Percentiles rank a stretch among this genome's conserved stretches.
These are phyloP conservation scores for Verbena officinalis DNA, from an alignment of 257 asterid species.

Conservation along the genomic window DNA sequence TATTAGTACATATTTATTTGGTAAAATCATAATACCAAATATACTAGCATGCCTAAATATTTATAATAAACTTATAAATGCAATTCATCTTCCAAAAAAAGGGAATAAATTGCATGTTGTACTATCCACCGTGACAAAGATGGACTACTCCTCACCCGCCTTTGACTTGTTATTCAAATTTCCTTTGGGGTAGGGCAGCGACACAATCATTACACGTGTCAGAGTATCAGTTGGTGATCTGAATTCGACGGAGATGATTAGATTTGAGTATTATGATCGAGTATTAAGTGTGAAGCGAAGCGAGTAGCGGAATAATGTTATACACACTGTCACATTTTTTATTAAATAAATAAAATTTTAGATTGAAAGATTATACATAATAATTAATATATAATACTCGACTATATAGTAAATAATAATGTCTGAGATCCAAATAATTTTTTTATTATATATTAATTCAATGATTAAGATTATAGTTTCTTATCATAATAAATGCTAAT, in stretches of 20 bases:
- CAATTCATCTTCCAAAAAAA: not conserved
- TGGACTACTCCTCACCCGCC: slow-evolving; percentile 26
- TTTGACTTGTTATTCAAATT: slow-evolving; percentile 33
- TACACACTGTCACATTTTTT: slow-evolving; percentile 1
- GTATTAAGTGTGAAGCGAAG: not conserved
- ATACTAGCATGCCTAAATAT: too few relatives aligned
- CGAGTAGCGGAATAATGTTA: not conserved
- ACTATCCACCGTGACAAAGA: slow-evolving; percentile 11
- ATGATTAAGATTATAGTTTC: too few relatives aligned
- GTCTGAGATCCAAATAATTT: too few relatives aligned
- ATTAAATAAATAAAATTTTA: not conserved
- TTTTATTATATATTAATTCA: too few relatives aligned
- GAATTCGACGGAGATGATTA: not conserved
- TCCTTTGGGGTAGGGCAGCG: slow-evolving; percentile 14
- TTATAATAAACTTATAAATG: too few relatives aligned
- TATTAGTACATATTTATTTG: too few relatives aligned
- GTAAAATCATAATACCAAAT: too few relatives aligned
- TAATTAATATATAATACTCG: too few relatives aligned
- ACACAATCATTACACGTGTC: slow-evolving; percentile 15
- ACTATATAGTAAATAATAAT: too few relatives aligned
- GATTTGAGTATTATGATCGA: not conserved
- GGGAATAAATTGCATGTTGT: not conserved
- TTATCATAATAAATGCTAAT: too few relatives aligned
- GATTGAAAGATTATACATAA: too few relatives aligned
- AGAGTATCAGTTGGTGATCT: not conserved